A percentile compares a stretch with the other conserved stretches of the same genome.
phyloP scores from a whole-genome alignment of 1,139 yeast species.

The Arxiozyma telluris region DNA sequence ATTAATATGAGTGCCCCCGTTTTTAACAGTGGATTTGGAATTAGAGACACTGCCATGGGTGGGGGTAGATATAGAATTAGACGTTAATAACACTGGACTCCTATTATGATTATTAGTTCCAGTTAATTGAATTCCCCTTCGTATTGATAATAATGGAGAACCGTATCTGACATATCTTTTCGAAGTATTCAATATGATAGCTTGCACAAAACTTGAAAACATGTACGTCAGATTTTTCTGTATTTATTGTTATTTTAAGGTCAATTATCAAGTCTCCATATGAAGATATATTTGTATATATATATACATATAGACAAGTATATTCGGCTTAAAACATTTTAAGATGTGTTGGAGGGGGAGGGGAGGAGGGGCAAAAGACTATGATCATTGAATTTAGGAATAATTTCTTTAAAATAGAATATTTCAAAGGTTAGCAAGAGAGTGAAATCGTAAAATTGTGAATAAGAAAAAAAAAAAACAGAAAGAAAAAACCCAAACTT shows the following conservation, averaged over 20 bases:
- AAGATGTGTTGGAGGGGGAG: too few relatives aligned
- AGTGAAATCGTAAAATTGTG: neutral
- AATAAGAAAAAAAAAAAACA: too few relatives aligned
- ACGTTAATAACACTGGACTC: neutral
- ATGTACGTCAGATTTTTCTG: neutral
- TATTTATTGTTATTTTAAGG: too few relatives aligned
- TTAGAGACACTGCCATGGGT: neutral
- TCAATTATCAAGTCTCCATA: too few relatives aligned
- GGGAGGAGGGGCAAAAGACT: too few relatives aligned
- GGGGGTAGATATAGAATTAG: neutral
- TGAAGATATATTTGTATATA: too few relatives aligned
- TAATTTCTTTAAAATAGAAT: too few relatives aligned
- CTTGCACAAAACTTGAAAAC: neutral
- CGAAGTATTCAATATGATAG: neutral
- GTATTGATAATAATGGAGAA: neutral
- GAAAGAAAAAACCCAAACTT: too few relatives aligned
- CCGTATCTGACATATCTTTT: neutral
- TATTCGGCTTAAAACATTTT: too few relatives aligned
- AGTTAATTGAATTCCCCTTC: neutral
- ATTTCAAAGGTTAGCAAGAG: neutral
- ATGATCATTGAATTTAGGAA: too few relatives aligned
- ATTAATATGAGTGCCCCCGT: neutral
- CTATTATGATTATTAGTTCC: neutral
- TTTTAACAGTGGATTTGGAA: neutral
- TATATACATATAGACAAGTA: too few relatives aligned